A percentile compares a stretch with the other conserved stretches of the same genome.
These are phyloP conservation scores for Lepidium didymum DNA, from an alignment of 345 rosid genomes.

Conservation along the genomic window DNA sequence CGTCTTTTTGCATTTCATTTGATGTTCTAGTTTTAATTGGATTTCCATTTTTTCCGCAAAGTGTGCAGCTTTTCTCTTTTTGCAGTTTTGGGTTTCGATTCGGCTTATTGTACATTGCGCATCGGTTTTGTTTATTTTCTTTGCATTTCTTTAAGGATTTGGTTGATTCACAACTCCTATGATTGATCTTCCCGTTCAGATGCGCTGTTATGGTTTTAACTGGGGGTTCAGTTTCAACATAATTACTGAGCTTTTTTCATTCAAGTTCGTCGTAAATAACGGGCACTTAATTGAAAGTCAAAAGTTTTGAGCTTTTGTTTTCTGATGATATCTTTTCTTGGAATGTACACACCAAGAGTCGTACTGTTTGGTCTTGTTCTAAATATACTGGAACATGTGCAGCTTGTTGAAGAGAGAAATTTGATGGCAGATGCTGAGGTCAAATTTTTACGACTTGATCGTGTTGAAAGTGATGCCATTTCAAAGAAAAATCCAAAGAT, in stretches of 20 bases:
- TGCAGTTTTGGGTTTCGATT: background rate
- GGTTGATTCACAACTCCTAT: background rate
- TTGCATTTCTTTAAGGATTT: background rate
- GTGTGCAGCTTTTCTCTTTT: background rate
- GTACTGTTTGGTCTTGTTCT: background rate
- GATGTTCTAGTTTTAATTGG: background rate
- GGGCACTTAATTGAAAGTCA: background rate
- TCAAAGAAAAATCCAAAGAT: conserved; percentile 11
- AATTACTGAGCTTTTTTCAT: background rate
- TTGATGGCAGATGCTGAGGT: conserved; percentile 25
- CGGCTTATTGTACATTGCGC: background rate
- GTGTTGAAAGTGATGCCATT: background rate
- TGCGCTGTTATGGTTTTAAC: background rate
- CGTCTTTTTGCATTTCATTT: no score
- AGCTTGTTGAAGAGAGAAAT: conserved; percentile 24
- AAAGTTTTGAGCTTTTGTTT: background rate
- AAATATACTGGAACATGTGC: background rate
- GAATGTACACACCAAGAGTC: background rate
- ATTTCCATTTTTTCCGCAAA: background rate
- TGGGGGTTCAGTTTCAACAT: background rate
- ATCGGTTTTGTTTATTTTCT: background rate
- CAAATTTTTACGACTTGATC: conserved; percentile 1
- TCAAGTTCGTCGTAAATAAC: background rate
- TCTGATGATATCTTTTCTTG: background rate
- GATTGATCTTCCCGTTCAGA: background rate